These are phyloP conservation scores for Glycine tomentella DNA, from an alignment of 306 rosid species.

Conservation along the genomic window DNA sequence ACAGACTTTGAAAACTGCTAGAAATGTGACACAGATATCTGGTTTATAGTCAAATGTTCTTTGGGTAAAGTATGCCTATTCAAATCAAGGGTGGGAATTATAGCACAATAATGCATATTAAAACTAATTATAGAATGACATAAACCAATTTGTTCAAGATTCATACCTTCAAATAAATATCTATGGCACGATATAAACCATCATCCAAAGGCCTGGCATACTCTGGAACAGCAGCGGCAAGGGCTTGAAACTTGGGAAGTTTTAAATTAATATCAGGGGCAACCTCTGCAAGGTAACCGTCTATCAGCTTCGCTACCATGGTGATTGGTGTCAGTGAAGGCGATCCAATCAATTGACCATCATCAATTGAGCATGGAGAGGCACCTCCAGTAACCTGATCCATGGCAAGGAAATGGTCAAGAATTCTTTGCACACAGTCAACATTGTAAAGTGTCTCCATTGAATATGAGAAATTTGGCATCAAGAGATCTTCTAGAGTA, in stretches of 20 bases:
- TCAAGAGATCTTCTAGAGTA: conserved; percentile 89
- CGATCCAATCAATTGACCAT: conserved; percentile 86
- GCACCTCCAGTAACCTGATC: conserved; percentile 80
- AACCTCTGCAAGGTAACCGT: conserved; percentile 99
- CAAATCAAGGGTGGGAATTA: conserved; percentile 21
- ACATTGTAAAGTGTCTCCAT: conserved; percentile 98
- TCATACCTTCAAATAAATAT: conserved; percentile 90
- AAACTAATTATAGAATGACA: background rate
- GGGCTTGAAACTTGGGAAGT: conserved; percentile 88
- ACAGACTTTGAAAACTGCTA: background rate
- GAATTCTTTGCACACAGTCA: conserved; percentile 91
- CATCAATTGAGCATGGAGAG: conserved; percentile 84
- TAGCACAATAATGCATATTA: background rate
- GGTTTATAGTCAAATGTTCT: background rate
- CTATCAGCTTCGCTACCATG: conserved; percentile 94
- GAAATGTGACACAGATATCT: background rate
- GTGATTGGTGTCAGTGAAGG: conserved; percentile 93
- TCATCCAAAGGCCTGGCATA: conserved; percentile 96
- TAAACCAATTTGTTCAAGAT: conserved; percentile 24
- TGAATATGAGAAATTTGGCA: conserved; percentile 93
- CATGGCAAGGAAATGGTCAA: conserved; percentile 84
- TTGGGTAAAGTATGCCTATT: background rate
- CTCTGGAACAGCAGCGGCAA: conserved; percentile 96
- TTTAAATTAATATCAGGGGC: conserved; percentile 96
- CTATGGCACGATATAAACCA: conserved; percentile 95